Percentiles rank a stretch among this genome's conserved stretches.
Conservation (phyloP, 1,139 yeast genomes). For the Pichia sp. region DNA sequence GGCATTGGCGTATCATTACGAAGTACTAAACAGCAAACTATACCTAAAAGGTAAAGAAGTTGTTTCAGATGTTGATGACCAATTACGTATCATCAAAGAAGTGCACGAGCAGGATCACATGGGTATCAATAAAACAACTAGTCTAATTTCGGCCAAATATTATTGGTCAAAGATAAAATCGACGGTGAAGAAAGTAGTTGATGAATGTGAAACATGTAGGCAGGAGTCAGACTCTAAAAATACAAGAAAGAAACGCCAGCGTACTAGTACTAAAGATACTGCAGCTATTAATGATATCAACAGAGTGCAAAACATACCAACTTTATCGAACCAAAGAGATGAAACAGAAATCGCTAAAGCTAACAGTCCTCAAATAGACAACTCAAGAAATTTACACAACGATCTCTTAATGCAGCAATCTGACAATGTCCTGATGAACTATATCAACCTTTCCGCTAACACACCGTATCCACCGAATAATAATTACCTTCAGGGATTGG, state of each 20-base stretch:
- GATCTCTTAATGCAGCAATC: constrained; percentile 6
- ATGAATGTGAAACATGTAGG: constrained; percentile 72
- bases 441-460: constrained; percentile 1
- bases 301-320: not conserved
- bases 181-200: constrained; percentile 76
- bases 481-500: not conserved
- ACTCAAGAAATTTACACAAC: not conserved
- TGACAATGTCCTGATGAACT: constrained; percentile 10
- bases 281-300: not conserved
- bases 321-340: constrained; percentile 1
- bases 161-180: constrained; percentile 92
- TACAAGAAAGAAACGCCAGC: constrained; percentile 1
- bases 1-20: constrained; percentile 76
- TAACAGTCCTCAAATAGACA: not conserved
- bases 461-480: not conserved
- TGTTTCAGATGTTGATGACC: constrained; percentile 67
- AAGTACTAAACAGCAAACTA: constrained; percentile 64
- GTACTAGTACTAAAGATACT: not conserved
- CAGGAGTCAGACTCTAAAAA: constrained; percentile 24
- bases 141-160: constrained; percentile 69
- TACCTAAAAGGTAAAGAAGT: constrained; percentile 73
- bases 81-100: constrained; percentile 66
- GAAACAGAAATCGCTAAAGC: not conserved
- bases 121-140: constrained; percentile 85
- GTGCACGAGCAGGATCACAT: constrained; percentile 50